Conservation (phyloP, 495 filamentous ascomycete species). For the Penicillium herquei region DNA sequence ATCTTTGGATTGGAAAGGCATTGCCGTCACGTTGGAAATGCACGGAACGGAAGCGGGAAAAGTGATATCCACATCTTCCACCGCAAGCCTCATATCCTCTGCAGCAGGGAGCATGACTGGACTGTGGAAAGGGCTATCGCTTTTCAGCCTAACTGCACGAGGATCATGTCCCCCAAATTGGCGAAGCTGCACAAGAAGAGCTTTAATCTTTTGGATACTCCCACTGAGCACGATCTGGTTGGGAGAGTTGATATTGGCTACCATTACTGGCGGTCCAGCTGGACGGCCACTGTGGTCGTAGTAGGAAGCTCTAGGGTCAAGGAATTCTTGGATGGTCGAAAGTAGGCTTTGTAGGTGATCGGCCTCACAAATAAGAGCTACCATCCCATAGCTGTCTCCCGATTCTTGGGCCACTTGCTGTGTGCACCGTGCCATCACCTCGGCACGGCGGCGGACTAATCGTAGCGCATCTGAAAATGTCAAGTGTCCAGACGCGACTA, state of each 20-base stretch:
- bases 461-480: constrained; percentile 72
- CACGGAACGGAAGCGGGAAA: constrained; percentile 76
- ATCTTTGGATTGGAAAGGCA: constrained; percentile 69
- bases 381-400: constrained; percentile 84
- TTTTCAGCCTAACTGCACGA: constrained; percentile 80
- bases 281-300: constrained; percentile 63
- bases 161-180: constrained; percentile 95
- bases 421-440: constrained; percentile 80
- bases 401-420: constrained; percentile 56
- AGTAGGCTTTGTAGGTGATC: constrained; percentile 67
- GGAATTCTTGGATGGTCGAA: constrained; percentile 73
- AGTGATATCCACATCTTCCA: constrained; percentile 59
- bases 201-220: constrained; percentile 78
- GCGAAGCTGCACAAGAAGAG: constrained; percentile 81
- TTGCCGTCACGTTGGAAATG: constrained; percentile 79
- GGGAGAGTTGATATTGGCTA: constrained; percentile 93
- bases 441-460: constrained; percentile 75
- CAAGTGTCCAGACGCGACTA: constrained; percentile 80
- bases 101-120: constrained; percentile 87
- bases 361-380: constrained; percentile 84
- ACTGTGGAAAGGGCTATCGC: constrained; percentile 89
- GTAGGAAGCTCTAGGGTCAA: constrained; percentile 61
- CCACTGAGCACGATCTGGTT: constrained; percentile 96
- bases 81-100: constrained; percentile 62
- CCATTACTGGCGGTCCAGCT: constrained; percentile 79